Evolutionary conservation across 306 rosid species (phyloP), one percentile per base, ranked within the genome.

Genomic region (Trifolium subterraneum): DNA sequence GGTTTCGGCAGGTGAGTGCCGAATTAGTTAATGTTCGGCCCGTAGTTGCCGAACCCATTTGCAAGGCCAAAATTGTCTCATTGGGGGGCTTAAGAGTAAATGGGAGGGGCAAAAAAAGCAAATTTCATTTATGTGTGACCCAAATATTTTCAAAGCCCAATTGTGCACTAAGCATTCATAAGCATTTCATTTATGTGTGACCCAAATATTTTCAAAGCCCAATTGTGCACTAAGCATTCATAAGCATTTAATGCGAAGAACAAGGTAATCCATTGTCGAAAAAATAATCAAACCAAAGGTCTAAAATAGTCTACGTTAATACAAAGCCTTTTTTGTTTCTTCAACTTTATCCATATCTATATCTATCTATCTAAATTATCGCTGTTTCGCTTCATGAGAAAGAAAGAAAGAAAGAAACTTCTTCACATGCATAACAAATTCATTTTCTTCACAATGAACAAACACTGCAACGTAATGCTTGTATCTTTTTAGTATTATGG

Each of bases 291-390:
- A 52, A 52, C 7, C 78, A 60, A 54, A 67, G 83, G 79, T 79
- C 71, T 15, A 52, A 67, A 79, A 73, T 60, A 79, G 20, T 75
- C 79, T 75, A 71, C 76, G 81, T 63, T 54, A 52, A 47, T 71
- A 52, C 41, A 73, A 54, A 59, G 72, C 13, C 33, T 45, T 74
- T n/a, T 68, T 8, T 39, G 0, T 13, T 39, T 39, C 44, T 52
- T 68, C 13, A 25, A 18, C 82, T 69, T 79, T 85, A 88, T 88
- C 93, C 42, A 27, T 70, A 60, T 79, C 80, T 70, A 55, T 60
- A 6, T 70, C 50, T 66, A 67, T 29, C 33, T 29, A 29, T 73
- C 79, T 5, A 47, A 68, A 66, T 19, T 19, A 7, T 36, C 39
- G 0, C n/a, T n/a, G 13, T 18, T 18, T 33, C 68, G 12, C 33